These are phyloP conservation scores for Wickerhamiella parazyma DNA, from an alignment of 805 yeast genomes.

Conservation along the genomic window DNA sequence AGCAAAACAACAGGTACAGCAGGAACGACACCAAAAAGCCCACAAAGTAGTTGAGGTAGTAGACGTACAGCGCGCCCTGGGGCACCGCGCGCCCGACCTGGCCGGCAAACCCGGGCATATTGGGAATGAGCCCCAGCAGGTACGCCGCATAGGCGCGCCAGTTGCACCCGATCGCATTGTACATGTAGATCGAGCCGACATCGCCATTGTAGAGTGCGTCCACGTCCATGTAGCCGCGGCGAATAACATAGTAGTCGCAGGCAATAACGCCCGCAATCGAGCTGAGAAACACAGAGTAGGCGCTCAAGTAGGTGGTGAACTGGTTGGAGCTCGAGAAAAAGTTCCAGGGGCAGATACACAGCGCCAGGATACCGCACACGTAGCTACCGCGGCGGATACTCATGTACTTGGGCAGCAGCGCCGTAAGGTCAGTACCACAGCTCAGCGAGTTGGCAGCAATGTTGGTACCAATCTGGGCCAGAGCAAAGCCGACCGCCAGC, in stretches of 20 bases:
- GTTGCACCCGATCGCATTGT: slow-evolving; percentile 49
- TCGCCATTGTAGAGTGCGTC: slow-evolving; percentile 48
- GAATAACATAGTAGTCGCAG: slow-evolving; percentile 55
- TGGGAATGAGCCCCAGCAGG: slow-evolving; percentile 66
- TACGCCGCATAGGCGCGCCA: slow-evolving; percentile 81
- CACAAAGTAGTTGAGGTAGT: slow-evolving; percentile 59
- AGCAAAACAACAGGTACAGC: slow-evolving; percentile 36
- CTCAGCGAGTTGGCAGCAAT: slow-evolving; percentile 36
- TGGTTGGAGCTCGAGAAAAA: slow-evolving; percentile 53
- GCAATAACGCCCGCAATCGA: slow-evolving; percentile 60
- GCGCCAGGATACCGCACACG: slow-evolving; percentile 60
- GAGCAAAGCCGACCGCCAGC: slow-evolving; percentile 51
- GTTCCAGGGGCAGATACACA: slow-evolving; percentile 74
- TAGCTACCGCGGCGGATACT: slow-evolving; percentile 68
- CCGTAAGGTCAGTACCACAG: slow-evolving; percentile 37
- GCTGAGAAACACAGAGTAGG: slow-evolving; percentile 70
- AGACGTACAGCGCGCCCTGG: slow-evolving; percentile 59
- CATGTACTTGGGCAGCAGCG: slow-evolving; percentile 34
- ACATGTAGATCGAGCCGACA: slow-evolving; percentile 40
- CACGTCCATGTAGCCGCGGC: slow-evolving; percentile 56
- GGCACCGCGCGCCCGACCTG: slow-evolving; percentile 71
- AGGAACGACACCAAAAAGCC: slow-evolving; percentile 52
- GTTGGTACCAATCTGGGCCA: slow-evolving; percentile 35
- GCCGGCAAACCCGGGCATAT: slow-evolving; percentile 75
- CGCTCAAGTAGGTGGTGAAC: slow-evolving; percentile 67